Evolutionary conservation across 2,329 filamentous ascomycete genomes (phyloP), one percentile per base, ranked within the genome.

Genomic region (Trichoderma arundinaceum): DNA sequence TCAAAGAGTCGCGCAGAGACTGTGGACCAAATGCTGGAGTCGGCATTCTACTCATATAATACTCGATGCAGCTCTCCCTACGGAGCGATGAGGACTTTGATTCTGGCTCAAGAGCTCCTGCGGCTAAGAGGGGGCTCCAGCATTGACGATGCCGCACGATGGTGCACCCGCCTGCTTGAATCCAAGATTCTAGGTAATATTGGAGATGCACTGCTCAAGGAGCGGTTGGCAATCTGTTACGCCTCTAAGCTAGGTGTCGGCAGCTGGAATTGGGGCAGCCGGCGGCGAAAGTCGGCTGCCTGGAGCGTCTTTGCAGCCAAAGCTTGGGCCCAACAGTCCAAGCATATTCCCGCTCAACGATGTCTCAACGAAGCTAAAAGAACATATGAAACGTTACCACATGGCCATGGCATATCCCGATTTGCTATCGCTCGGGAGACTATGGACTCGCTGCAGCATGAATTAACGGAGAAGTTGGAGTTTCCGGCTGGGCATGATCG

Each of bases 41-140:
- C 92, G 3, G 92, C 94, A 0, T 90, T 90, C 65, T 98, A 99
- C 77, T 97, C 93, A 0, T 99, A 98, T 76, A 87, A 92, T 58
- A 94, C 92, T 15, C 87, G 94, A 54, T 97, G 92, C 72, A 89
- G 86, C 53, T 87, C 90, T 32, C 87, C 92, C 0, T 94, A 93
- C 73, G 90, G 92, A 61, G 91, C 94, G 0, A 79, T 96, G 15
- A 90, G 96, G 10, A 91, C 89, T 68, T 82, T 97, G 8, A 80
- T 90, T 0, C 80, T 98, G 0, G 87, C 89, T 0, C 82, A 95
- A 32, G 96, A 99, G 76, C 86, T 99, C 1, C 82, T 98, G 2
- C 89, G 92, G 43, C 82, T 95, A 10, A 86, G 94, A 7, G 92
- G 92, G 28, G 91, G 92, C 12, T 87, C 89, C 3, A 91, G 90